phyloP scores from a whole-genome alignment of 2,329 filamentous ascomycete species.

The Neophaeococcomyces aloes region DNA sequence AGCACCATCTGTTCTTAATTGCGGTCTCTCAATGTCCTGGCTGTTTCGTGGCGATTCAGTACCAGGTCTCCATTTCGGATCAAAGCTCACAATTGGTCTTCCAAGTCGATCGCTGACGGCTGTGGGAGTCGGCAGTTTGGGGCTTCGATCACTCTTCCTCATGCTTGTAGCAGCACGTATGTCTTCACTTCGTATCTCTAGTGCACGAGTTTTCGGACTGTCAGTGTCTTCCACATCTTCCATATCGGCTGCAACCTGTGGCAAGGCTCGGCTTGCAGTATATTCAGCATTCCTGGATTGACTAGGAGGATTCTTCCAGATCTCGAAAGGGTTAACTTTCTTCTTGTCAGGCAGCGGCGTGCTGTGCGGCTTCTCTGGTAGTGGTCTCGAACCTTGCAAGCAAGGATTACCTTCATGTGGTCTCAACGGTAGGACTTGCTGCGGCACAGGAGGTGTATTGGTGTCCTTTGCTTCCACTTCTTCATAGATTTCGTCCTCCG shows the following conservation, averaged over 20 bases:
- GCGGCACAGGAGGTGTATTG: background rate
- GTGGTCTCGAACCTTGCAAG: slow-evolving; percentile 32
- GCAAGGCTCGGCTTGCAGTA: slow-evolving; percentile 50
- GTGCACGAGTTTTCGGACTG: slow-evolving; percentile 56
- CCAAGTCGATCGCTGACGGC: slow-evolving; percentile 84
- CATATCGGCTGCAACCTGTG: slow-evolving; percentile 20
- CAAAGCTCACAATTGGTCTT: slow-evolving; percentile 94
- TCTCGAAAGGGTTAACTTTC: slow-evolving; percentile 53
- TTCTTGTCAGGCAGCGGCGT: slow-evolving; percentile 29
- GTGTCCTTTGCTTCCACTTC: slow-evolving; percentile 54
- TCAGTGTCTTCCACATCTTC: slow-evolving; percentile 31
- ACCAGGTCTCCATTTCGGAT: slow-evolving; percentile 59
- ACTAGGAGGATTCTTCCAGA: slow-evolving; percentile 70
- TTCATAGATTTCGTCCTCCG: slow-evolving; percentile 65
- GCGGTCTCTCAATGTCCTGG: slow-evolving; percentile 17
- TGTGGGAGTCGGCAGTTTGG: slow-evolving; percentile 76
- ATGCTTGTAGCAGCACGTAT: slow-evolving; percentile 86
- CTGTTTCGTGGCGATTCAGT: slow-evolving; percentile 30
- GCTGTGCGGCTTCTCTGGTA: slow-evolving; percentile 31
- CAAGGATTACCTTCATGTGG: slow-evolving; percentile 56
- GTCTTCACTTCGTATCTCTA: slow-evolving; percentile 76
- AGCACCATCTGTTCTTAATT: slow-evolving; percentile 11
- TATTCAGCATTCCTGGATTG: slow-evolving; percentile 76
- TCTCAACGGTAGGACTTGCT: slow-evolving; percentile 39
- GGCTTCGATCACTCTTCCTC: slow-evolving; percentile 72